Base-by-base conservation (phyloP, 345 rosid genomes). In the Melastoma malabathricum region DNA sequence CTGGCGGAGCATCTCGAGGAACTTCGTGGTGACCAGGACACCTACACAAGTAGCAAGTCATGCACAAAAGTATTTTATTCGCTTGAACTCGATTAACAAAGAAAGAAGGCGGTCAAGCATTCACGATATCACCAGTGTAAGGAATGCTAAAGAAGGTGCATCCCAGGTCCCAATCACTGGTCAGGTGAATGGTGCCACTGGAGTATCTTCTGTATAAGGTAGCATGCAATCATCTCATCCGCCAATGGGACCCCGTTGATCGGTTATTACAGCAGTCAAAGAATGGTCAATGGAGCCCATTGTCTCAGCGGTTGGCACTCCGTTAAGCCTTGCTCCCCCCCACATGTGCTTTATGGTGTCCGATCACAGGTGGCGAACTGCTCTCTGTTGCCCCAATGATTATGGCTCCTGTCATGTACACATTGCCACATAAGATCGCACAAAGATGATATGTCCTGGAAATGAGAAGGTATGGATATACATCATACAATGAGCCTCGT, bases 41-140 rank as follows among this genome's bases (percentile, higher is more conserved):
- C 98, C 94, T 17, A 90, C 96, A 10, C 98, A 90, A 65, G 97
- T 89, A n/a, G 97, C 97, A 20, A 90, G 98, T 68, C 98, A 90
- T 18, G 98, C 98, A 12, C 98, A 90, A 55, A 90, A 90, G 68
- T 86, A 86, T 65, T 90, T 86, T 70, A 84, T 84, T 48, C 89
- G 98, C 51, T 67, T 80, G 63, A 90, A 90, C 75, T 84, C 86
- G 3, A 84, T 81, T 83, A 90, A 90, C 72, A 90, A 90, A 74
- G 94, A 86, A 62, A 75, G 94, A 69, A 80, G 98, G 67, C 86
- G 94, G 44, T 76, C 94, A 52, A 90, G 94, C 72, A 90, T 90
- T 65, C 98, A 90, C 25, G 98, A 90, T 58, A 90, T 90, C 62
- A 90, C 98, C 49, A 86, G 82, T 47, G 83, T 86, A 20, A 78